phyloP scores from a whole-genome alignment of 495 filamentous ascomycete species.

The Xeromyces bisporus region DNA sequence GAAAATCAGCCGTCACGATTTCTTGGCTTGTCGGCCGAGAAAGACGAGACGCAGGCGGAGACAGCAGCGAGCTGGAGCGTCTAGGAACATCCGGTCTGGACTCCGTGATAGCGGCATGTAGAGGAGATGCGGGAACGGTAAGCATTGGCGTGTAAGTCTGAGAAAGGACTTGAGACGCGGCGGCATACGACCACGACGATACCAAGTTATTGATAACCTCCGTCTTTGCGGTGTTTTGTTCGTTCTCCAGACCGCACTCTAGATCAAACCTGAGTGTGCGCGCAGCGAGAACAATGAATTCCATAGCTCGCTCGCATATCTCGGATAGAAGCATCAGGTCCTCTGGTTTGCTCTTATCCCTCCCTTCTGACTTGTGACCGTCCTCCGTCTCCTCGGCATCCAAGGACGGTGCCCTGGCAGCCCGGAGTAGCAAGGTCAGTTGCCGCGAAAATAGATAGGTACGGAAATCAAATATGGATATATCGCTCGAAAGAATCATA shows the following conservation, averaged over 20 bases:
- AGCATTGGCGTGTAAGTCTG: conserved; percentile 57
- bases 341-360: conserved; percentile 40
- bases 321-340: conserved; percentile 63
- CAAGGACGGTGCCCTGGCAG: conserved; percentile 45
- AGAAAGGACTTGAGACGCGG: conserved; percentile 56
- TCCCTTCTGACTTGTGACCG: conserved; percentile 5
- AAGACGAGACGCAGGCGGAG: conserved; percentile 8
- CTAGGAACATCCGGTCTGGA: conserved; percentile 27
- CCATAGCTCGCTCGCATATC: conserved; percentile 57
- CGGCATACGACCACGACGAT: conserved; percentile 69
- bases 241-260: conserved; percentile 18
- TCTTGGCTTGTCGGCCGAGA: conserved; percentile 18
- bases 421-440: conserved; percentile 61
- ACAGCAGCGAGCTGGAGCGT: conserved; percentile 28
- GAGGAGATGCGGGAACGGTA: conserved; percentile 44
- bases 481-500: conserved; percentile 84
- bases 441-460: conserved; percentile 90
- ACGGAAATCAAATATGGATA: conserved; percentile 93
- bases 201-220: conserved; percentile 66
- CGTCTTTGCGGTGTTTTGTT: conserved; percentile 15
- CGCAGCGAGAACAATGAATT: conserved; percentile 64
- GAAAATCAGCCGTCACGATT: conserved; percentile 10
- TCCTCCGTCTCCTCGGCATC: conserved; percentile 8
- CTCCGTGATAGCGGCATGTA: conserved; percentile 18
- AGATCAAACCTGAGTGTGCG: conserved; percentile 66